phyloP scores from a whole-genome alignment of 768 basidiomycete genomes.

The Myochromella boudieri region DNA sequence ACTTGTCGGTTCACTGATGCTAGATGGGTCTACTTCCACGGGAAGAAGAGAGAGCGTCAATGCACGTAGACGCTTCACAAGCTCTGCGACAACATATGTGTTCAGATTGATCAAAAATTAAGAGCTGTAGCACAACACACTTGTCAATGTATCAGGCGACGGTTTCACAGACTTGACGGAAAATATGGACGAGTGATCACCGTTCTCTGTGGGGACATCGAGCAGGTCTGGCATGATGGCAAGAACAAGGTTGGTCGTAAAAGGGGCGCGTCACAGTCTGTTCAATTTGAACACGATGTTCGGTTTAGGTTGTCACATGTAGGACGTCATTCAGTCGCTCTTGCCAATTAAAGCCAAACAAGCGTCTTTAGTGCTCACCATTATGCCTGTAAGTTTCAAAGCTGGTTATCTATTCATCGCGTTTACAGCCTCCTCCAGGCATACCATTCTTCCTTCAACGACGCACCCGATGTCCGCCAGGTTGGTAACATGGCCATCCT shows the following conservation, averaged over 20 bases:
- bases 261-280: neutral
- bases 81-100: constrained; percentile 53
- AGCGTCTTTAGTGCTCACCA: constrained; percentile 20
- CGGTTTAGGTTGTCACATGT: constrained; percentile 1
- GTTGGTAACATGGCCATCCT: constrained; percentile 90
- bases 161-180: constrained; percentile 51
- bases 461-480: constrained; percentile 74
- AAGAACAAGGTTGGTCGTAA: neutral
- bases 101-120: neutral
- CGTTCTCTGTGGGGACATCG: constrained; percentile 26
- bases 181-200: constrained; percentile 46
- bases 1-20: constrained; percentile 74
- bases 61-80: constrained; percentile 77
- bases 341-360: constrained; percentile 31
- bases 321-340: constrained; percentile 29
- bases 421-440: constrained; percentile 52
- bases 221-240: constrained; percentile 33
- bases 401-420: neutral
- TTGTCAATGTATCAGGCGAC: constrained; percentile 72
- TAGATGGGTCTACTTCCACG: constrained; percentile 68
- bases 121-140: constrained; percentile 39
- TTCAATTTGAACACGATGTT: neutral
- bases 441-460: constrained; percentile 94
- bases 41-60: constrained; percentile 77
- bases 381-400: constrained; percentile 52